phyloP scores from a whole-genome alignment of 2,329 filamentous ascomycete species.

The Trichoderma polysporum region DNA sequence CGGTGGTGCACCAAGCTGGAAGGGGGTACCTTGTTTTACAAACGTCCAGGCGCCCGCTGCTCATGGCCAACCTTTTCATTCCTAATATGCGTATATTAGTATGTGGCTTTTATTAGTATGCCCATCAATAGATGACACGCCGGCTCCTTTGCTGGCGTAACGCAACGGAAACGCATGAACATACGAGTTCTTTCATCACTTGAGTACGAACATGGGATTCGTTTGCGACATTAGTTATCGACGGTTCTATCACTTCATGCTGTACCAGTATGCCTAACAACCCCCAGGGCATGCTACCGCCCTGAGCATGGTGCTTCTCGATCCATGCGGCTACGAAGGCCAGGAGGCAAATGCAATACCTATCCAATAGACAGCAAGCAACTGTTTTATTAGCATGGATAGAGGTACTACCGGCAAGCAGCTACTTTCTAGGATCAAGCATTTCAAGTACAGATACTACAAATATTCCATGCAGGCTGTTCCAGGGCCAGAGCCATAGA shows the following conservation, averaged over 20 bases:
- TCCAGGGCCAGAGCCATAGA: not conserved
- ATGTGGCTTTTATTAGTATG: not conserved
- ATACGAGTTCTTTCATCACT: too few relatives aligned
- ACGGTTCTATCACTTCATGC: not conserved
- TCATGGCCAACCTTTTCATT: not conserved
- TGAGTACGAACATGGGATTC: not conserved
- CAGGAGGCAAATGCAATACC: not conserved
- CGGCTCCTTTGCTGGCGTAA: not conserved
- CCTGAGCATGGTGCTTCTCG: not conserved
- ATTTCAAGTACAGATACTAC: too few relatives aligned
- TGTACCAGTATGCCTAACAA: not conserved
- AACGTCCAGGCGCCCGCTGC: not conserved
- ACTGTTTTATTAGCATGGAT: not conserved
- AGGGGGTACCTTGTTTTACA: not conserved
- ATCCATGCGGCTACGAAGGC: not conserved
- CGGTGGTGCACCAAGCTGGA: not conserved
- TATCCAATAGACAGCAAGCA: not conserved
- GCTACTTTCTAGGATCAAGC: not conserved
- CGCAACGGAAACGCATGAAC: not conserved
- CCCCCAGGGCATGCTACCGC: not conserved
- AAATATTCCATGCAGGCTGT: not conserved
- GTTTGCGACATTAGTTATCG: not conserved
- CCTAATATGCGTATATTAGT: not conserved
- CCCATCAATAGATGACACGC: not conserved
- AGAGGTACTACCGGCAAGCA: not conserved